A percentile compares a stretch with the other conserved stretches of the same genome.
These are phyloP conservation scores for Sclerotiophoma versabilis DNA, from an alignment of 2,329 filamentous ascomycete species.

Conservation along the genomic window DNA sequence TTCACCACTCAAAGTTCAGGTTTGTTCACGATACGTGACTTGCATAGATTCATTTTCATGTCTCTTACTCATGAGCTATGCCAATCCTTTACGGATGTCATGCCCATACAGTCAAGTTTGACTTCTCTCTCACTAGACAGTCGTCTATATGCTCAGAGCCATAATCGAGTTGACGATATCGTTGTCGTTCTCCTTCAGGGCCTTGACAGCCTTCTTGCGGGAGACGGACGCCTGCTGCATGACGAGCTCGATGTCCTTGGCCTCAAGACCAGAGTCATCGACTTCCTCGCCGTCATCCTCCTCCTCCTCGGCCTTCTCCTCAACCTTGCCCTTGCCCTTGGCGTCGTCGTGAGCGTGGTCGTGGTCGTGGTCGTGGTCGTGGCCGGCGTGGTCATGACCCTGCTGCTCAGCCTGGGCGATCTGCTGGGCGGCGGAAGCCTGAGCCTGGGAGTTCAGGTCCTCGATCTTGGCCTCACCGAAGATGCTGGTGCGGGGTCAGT, in stretches of 20 bases:
- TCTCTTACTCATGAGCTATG: constrained; percentile 34
- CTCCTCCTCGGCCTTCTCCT: constrained; percentile 68
- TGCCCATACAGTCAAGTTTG: constrained; percentile 24
- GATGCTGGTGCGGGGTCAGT: constrained; percentile 68
- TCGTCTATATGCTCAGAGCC: constrained; percentile 72
- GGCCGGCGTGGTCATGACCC: constrained; percentile 73
- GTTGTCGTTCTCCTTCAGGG: constrained; percentile 98
- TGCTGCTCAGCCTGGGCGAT: constrained; percentile 76
- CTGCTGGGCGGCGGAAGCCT: constrained; percentile 94
- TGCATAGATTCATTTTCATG: constrained; percentile 34
- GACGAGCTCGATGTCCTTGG: constrained; percentile 99
- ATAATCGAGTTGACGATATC: constrained; percentile 99
- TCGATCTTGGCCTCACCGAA: constrained; percentile 99
- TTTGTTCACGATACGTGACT: constrained; percentile 7
- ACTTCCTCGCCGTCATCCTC: constrained; percentile 96
- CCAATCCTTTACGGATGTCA: constrained; percentile 20
- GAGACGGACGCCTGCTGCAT: constrained; percentile 98
- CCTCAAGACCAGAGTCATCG: constrained; percentile 91
- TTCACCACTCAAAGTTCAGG: not conserved
- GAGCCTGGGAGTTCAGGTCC: constrained; percentile 97
- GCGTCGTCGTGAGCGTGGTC: constrained; percentile 66
- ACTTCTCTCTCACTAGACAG: constrained; percentile 17
- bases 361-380: constrained; percentile 72
- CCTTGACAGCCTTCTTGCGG: constrained; percentile 98
- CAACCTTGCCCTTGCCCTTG: constrained; percentile 70